Percentiles rank a stretch among this genome's conserved stretches.
Evolutionary conservation across 257 asterid genomes (phyloP).

Genomic region (Petunia secreta): DNA sequence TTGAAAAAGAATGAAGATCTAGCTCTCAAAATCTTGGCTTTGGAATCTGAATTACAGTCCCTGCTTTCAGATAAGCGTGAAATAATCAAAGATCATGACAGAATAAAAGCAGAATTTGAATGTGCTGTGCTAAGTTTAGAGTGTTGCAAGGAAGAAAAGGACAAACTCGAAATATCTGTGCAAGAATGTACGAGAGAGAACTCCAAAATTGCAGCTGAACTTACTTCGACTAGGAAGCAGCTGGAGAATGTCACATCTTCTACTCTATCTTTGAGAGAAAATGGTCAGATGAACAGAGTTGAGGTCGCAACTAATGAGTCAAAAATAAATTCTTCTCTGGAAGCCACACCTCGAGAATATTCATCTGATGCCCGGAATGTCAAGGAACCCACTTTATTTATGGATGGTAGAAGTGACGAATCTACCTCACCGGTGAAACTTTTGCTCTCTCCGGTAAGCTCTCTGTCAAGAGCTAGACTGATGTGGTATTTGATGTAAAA

Average conservation of each 20-base stretch:
- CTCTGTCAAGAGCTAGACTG: conserved; percentile 3
- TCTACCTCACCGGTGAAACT: conserved; percentile 31
- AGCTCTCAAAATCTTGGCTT: conserved; percentile 55
- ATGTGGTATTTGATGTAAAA: not conserved
- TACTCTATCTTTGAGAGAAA: conserved; percentile 39
- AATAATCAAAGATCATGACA: conserved; percentile 63
- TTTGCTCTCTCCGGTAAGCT: conserved; percentile 50
- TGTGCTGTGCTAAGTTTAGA: conserved; percentile 87
- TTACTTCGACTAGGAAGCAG: conserved; percentile 52
- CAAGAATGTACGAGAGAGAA: conserved; percentile 60
- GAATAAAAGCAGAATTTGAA: conserved; percentile 81
- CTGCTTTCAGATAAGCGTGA: conserved; percentile 79
- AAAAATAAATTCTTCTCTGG: conserved; percentile 38
- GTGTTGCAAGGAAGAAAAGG: conserved; percentile 98
- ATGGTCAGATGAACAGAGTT: conserved; percentile 31
- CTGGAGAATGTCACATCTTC: conserved; percentile 50
- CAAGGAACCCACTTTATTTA: conserved; percentile 29
- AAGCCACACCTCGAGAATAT: conserved; percentile 35
- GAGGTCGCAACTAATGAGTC: conserved; percentile 34
- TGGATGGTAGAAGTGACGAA: conserved; percentile 37
- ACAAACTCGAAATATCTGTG: conserved; percentile 60
- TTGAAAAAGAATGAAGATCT: conserved; percentile 78
- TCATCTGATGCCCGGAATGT: conserved; percentile 21
- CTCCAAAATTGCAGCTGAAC: conserved; percentile 54
- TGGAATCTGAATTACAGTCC: conserved; percentile 68